Percentiles rank a stretch among this genome's conserved stretches.
These are phyloP conservation scores for Ascochyta fabae DNA, from an alignment of 2,329 filamentous ascomycete genomes.

Conservation along the genomic window DNA sequence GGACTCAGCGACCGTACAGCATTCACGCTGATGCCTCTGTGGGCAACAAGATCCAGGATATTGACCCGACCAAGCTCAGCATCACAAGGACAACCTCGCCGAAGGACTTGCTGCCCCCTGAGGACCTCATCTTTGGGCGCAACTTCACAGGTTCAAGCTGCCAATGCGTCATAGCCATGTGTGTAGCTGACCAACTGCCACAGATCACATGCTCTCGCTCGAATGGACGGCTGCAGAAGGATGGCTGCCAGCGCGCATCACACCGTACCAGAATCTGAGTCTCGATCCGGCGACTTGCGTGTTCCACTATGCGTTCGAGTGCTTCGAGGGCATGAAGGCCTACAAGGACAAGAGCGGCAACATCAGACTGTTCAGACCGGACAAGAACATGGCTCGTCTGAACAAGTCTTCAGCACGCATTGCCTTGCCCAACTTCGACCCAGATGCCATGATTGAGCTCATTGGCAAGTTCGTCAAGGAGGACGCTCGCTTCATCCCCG, in stretches of 20 bases:
- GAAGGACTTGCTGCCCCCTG: conserved; percentile 73
- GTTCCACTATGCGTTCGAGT: conserved; percentile 98
- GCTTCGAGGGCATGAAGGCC: conserved; percentile 99
- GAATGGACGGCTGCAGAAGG: conserved; percentile 89
- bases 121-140: conserved; percentile 87
- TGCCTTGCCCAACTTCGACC: conserved; percentile 85
- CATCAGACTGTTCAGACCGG: conserved; percentile 88
- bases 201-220: conserved; percentile 95
- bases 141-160: conserved; percentile 78
- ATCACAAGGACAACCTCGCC: conserved; percentile 78
- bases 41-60: conserved; percentile 64
- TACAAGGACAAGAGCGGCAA: conserved; percentile 85
- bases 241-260: conserved; percentile 83
- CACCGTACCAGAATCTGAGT: conserved; percentile 94
- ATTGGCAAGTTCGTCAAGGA: conserved; percentile 80
- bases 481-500: conserved; percentile 89
- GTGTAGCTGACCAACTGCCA: conserved; percentile 20
- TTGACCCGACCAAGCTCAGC: conserved; percentile 79
- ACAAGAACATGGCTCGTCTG: conserved; percentile 94
- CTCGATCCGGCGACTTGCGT: conserved; percentile 96
- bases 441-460: conserved; percentile 76
- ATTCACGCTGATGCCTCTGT: conserved; percentile 55
- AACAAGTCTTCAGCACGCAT: conserved; percentile 93
- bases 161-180: conserved; percentile 1
- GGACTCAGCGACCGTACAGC: conserved; percentile 56